Conservation (phyloP, 139 green algal genomes). For the Penium margaritaceum region DNA sequence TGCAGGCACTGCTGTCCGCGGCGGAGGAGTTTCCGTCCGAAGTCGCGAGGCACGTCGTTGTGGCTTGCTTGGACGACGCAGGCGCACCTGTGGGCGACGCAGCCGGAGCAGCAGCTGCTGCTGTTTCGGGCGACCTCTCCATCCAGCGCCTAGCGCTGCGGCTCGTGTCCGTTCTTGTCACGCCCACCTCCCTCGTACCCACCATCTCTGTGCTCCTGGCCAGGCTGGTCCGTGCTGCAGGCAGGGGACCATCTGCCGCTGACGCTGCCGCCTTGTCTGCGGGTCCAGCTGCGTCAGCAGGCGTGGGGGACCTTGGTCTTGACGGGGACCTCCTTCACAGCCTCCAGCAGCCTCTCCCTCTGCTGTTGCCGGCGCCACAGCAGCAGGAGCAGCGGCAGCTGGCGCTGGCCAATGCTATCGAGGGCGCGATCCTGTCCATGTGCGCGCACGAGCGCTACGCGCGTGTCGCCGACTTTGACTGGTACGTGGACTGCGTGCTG, state of each 20-base stretch:
- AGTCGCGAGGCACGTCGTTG: conserved; percentile 14
- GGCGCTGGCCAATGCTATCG: conserved; percentile 40
- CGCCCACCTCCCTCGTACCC: background rate
- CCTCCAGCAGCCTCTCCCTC: no score
- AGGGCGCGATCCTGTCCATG: conserved; percentile 43
- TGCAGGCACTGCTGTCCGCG: conserved; percentile 36
- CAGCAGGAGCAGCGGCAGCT: conserved; percentile 8
- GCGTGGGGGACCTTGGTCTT: no score
- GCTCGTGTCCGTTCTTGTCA: conserved; percentile 28
- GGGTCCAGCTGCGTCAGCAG: no score
- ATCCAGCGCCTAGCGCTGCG: conserved; percentile 20
- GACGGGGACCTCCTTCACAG: no score
- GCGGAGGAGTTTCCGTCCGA: conserved; percentile 32
- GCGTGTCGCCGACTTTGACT: conserved; percentile 48
- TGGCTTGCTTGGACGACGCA: conserved; percentile 29
- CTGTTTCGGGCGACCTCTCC: conserved; percentile 17
- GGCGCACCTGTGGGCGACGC: no score
- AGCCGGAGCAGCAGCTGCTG: no score
- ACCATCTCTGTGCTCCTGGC: conserved; percentile 23
- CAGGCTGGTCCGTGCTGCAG: no score
- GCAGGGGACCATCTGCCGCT: no score
- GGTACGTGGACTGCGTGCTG: conserved; percentile 48
- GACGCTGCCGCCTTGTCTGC: no score
- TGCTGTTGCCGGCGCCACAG: no score
- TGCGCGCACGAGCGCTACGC: conserved; percentile 40